These are phyloP conservation scores for Pseudognaphalium luteoalbum DNA, from an alignment of 129 eudicot species.

Conservation along the genomic window DNA sequence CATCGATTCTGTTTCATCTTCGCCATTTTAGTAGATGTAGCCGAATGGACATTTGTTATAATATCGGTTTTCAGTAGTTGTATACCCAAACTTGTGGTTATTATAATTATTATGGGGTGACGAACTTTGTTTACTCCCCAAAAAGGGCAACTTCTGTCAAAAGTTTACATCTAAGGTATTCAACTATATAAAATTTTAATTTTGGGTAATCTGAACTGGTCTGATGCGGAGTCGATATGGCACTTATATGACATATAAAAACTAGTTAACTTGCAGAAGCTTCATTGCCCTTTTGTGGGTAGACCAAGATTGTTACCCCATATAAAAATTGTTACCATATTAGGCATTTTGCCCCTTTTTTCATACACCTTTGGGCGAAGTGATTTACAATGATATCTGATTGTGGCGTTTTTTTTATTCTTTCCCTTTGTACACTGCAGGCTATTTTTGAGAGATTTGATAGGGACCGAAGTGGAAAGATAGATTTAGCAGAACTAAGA, in stretches of 20 bases:
- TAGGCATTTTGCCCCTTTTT: not conserved
- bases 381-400: not conserved
- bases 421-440: constrained; percentile 34
- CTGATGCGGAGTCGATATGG: not conserved
- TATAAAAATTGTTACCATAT: not conserved
- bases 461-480: constrained; percentile 86
- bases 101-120: not conserved
- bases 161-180: not conserved
- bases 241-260: not conserved
- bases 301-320: not conserved
- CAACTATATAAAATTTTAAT: not conserved
- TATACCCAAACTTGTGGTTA: too few species aligned
- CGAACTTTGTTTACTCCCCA: not conserved
- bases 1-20: not conserved
- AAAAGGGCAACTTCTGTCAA: not conserved
- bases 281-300: not conserved
- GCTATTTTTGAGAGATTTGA: constrained; percentile 87
- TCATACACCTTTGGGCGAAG: not conserved
- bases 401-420: constrained; percentile 12
- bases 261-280: not conserved
- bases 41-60: not conserved
- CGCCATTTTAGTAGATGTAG: not conserved
- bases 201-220: not conserved
- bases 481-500: constrained; percentile 65
- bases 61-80: not conserved